Evolutionary conservation across 257 asterid genomes (phyloP), one percentile per base, ranked within the genome.

Genomic region (Eustoma russellianum): DNA sequence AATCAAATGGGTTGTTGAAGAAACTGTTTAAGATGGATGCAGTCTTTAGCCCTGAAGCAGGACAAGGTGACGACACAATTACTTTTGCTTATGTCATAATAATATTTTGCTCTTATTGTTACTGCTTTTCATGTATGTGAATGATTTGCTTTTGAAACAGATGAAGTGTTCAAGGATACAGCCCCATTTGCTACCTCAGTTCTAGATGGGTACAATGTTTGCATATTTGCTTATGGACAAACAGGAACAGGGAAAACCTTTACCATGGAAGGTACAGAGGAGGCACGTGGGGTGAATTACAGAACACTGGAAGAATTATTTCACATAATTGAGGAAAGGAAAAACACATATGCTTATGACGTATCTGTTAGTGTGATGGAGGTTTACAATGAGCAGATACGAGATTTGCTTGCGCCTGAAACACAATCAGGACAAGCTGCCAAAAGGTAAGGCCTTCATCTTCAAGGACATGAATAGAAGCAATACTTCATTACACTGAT

Each of bases 211-310:
- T 88, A 81, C 70, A 85, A 85, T 46, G 97, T 78, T 10, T 92
- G 95, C 74, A 75, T 92, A 56, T 88, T 92, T 71, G 99, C 99
- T 40, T 92, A 88, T 46, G 99, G 99, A 0, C 99, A 92, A 77
- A 92, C 99, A 0, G 99, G 97, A 59, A 85, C 93, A 0, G 99
- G 99, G 48, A 92, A 92, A 63, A 92, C 99, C 24, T 92, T 83
- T 67, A 92, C 99, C 0, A 92, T 92, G 97, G 97, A 88, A 46
- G 99, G 99, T 62, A 83, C 95, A 41, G 69, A 66, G 33, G 91
- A 81, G 59, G 87, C 88, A 18, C 99, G 97, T 34, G 99, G 99
- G 50, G 97, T 92, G 52, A 92, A 92, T 70, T 88, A 85, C 51
- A 77, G 93, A 66, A 92, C 99, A 55, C 93, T 92, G 44, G 86